Percentiles rank a stretch among this genome's conserved stretches.
Evolutionary conservation across 371 early-diverging fungal species (phyloP).

Genomic region (Chytridium lagenaria): DNA sequence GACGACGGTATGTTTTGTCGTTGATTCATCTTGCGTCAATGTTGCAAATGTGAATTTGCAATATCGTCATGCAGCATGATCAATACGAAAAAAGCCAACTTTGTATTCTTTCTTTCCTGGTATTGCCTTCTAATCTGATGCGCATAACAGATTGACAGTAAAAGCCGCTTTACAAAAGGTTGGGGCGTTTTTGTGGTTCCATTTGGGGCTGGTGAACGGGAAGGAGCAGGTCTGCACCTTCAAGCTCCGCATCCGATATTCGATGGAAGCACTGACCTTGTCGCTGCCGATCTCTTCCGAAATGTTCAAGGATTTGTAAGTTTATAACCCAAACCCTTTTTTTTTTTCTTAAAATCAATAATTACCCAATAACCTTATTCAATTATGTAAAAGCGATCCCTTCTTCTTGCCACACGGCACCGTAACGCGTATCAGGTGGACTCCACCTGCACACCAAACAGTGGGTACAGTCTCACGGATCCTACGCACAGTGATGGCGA

Average conservation of each 20-base stretch:
- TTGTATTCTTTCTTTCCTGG: neutral
- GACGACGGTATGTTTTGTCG: neutral
- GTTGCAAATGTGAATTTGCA: neutral
- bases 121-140: neutral
- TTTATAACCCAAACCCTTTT: slow-evolving; percentile 1
- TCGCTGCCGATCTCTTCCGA: slow-evolving; percentile 12
- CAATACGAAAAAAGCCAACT: too few species aligned
- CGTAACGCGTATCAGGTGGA: slow-evolving; percentile 3
- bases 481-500: slow-evolving; percentile 1
- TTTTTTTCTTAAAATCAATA: neutral
- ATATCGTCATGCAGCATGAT: too few species aligned
- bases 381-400: too few species aligned
- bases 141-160: neutral
- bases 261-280: slow-evolving; percentile 13
- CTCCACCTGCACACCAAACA: neutral
- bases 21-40: neutral
- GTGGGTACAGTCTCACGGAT: neutral
- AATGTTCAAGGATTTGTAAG: slow-evolving; percentile 2
- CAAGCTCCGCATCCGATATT: slow-evolving; percentile 15
- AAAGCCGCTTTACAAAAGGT: neutral
- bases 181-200: slow-evolving; percentile 13
- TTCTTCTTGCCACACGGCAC: slow-evolving; percentile 14
- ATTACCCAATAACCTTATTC: neutral
- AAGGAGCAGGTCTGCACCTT: neutral
- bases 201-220: neutral